Conservation (phyloP, 1,284 basidiomycete genomes). For the Veloporphyrellus conicus region DNA sequence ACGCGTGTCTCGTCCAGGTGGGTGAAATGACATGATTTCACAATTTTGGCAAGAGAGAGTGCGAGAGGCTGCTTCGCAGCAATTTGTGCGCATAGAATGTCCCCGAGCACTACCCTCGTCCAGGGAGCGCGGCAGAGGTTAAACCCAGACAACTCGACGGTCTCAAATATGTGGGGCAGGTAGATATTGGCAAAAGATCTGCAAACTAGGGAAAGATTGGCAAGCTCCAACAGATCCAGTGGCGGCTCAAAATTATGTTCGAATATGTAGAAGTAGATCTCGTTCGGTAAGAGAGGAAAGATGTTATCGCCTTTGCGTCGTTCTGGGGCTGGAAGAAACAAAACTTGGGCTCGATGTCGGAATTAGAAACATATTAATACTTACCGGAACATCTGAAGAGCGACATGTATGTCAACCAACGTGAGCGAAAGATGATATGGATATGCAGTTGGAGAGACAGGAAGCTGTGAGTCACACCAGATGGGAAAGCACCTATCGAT, state of each 20-base stretch:
- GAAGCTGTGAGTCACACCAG: too few relatives aligned
- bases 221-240: too few relatives aligned
- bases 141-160: slow-evolving; percentile 21
- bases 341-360: neutral
- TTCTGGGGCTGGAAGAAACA: slow-evolving; percentile 17
- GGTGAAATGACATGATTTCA: slow-evolving; percentile 14
- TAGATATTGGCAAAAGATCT: slow-evolving; percentile 39
- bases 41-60: slow-evolving; percentile 15
- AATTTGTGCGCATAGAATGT: slow-evolving; percentile 11
- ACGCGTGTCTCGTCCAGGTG: neutral
- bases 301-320: slow-evolving; percentile 1
- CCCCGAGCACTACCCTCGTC: neutral
- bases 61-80: slow-evolving; percentile 13
- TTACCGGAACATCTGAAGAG: slow-evolving; percentile 17
- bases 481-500: too few relatives aligned
- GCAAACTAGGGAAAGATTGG: slow-evolving; percentile 42
- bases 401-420: neutral
- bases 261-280: slow-evolving; percentile 39
- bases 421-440: too few relatives aligned
- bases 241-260: too few relatives aligned
- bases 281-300: slow-evolving; percentile 27
- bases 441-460: too few relatives aligned
- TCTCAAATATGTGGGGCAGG: slow-evolving; percentile 36
- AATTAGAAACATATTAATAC: neutral
- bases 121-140: neutral